Evolutionary conservation across 805 yeast genomes (phyloP), one percentile per base, ranked within the genome.

Genomic region (Teunomyces atbi): DNA sequence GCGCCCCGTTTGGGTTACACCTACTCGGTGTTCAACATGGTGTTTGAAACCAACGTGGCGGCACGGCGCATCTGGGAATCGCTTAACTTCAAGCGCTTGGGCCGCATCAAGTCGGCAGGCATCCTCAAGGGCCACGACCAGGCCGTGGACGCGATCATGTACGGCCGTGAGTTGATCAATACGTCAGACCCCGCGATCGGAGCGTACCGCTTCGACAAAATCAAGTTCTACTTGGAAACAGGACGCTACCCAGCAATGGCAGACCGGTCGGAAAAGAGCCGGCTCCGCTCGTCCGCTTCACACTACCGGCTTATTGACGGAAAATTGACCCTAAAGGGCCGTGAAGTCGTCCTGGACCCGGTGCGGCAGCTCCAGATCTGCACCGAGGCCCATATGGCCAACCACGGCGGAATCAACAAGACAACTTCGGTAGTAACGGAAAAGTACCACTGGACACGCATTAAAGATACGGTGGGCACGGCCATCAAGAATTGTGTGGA

Each of bases 381-480:
- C 28, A 75, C 81, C 6, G 85, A 83, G 37, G 68, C 81, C 16
- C 99, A 92, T 61, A 60, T 76, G 51, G 64, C 76, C 16, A 79
- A 76, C 38, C 99, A 92, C 61, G 84, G 84, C 10, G 98, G 98
- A 8, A 89, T 92, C 51, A 92, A 92, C 67, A 88, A 84, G 58
- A 84, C 96, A 1, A 90, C 97, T 0, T 70, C 92, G 0, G 68
- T 78, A 13, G 79, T 94, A 13, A 79, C 91, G 1, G 94, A 86
- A 51, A 78, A 79, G 54, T 92, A 86, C 56, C 96, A 89, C 63
- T 92, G 98, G 97, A 80, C 89, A 1, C 79, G 96, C 43, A 86
- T 92, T 52, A 91, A 94, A 65, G 89, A 82, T 46, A 89, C 96
- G 0, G 97, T 88, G 1, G 83, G 86, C 1, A 80, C 82, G 26